Base-by-base conservation (phyloP, 169 alveolate genomes). In the Cryptosporidium baileyi region DNA sequence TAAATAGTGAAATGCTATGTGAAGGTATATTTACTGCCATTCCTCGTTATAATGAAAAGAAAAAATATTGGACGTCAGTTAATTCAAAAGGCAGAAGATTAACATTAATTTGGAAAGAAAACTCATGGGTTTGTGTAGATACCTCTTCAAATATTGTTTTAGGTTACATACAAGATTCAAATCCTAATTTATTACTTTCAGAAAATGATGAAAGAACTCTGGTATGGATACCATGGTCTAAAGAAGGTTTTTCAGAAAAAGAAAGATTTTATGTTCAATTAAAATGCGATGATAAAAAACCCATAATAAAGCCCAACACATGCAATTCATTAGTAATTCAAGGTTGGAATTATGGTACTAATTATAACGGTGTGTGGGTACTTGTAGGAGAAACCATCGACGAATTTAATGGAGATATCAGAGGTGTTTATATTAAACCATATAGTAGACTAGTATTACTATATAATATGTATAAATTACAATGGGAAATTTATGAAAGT, bases 301-400 rank as follows among this genome's bases (percentile, higher is more conserved):
- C 47, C 26, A 30, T 26, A 22, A 59, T 30, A 34, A n/a, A 40
- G 8, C 61, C 52, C 17, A 61, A 61, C 2, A 54, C 41, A 17
- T 74, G 85, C 17, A 57, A 74, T 74, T 24, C 65, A 22, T 15
- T 74, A 6, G 30, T 59, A 28, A 74, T 74, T 67, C 85, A 74
- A 22, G 85, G 85, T 54, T 74, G 85, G 85, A 54, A 51, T 54
- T 54, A 54, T 36, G 67, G 85, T 28, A 45, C 85, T n/a, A 54
- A 34, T 40, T 57, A 38, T 54, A 74, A 74, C 17, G 85, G 85
- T 5, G 36, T 74, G 13, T 74, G 85, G 85, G 65, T 57, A 11
- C 36, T 26, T 57, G 85, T 57, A 52, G 85, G 85, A 2, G 67
- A 51, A 22, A 38, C 13, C n/a, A 45, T 59, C 11, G 85, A 74